Conservation (phyloP, 2,329 filamentous ascomycete species). For the Samsoniella hepiali region DNA sequence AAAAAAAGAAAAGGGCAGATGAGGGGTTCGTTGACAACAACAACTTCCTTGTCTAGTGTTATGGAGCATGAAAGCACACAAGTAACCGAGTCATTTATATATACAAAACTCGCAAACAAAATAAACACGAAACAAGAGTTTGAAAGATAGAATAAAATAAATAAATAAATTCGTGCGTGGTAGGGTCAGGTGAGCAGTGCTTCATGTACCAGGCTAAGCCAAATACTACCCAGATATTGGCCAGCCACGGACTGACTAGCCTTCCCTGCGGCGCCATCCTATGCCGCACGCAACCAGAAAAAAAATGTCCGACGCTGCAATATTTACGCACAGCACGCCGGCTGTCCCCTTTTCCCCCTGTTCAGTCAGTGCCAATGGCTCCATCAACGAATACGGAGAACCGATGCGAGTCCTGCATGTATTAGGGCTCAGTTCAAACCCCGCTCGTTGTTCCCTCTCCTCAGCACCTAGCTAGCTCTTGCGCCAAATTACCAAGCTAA, state of each 20-base stretch:
- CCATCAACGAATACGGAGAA: too few species aligned
- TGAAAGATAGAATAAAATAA: neutral
- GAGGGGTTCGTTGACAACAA: too few species aligned
- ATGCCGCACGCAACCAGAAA: neutral
- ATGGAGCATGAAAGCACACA: too few species aligned
- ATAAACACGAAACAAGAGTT: neutral
- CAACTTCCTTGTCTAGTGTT: too few species aligned
- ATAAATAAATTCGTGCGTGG: neutral
- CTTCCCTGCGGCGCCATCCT: neutral
- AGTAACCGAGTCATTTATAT: neutral
- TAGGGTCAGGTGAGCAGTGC: conserved; percentile 11
- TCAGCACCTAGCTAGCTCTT: neutral
- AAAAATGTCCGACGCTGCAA: neutral
- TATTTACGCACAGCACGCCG: neutral
- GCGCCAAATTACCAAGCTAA: neutral
- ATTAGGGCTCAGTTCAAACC: neutral
- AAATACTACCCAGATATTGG: neutral
- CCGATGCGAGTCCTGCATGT: too few species aligned
- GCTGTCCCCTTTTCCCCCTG: neutral
- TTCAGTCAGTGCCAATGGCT: neutral
- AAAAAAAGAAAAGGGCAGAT: too few species aligned
- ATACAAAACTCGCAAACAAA: neutral
- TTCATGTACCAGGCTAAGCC: conserved; percentile 12
- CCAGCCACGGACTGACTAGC: neutral
- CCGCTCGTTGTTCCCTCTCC: neutral